phyloP scores from a whole-genome alignment of 768 basidiomycete genomes.

The Hemileccinum rubropunctum region DNA sequence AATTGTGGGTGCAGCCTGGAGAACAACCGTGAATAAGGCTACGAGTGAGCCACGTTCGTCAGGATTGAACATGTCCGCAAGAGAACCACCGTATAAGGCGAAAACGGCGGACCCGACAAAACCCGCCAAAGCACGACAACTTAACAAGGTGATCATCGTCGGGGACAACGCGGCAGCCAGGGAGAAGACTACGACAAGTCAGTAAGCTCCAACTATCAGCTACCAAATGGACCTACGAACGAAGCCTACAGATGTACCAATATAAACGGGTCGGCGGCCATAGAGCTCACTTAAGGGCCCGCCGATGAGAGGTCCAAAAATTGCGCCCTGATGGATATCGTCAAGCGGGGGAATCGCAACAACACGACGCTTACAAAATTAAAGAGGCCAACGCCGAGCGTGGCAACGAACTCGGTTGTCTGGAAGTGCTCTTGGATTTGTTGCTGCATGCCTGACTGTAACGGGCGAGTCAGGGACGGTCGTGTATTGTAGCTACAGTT shows the following conservation, averaged over 20 bases:
- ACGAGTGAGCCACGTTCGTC: constrained; percentile 24
- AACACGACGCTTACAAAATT: constrained; percentile 12
- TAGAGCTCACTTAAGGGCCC: constrained; percentile 24
- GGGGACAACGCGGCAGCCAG: constrained; percentile 19
- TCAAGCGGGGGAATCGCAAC: background rate
- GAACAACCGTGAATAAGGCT: constrained; percentile 23
- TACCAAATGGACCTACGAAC: constrained; percentile 5
- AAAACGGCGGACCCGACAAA: constrained; percentile 20
- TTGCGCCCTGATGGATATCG: constrained; percentile 10
- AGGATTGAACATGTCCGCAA: constrained; percentile 23
- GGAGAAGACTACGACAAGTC: constrained; percentile 17
- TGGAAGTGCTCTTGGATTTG: constrained; percentile 23
- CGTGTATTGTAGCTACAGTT: background rate
- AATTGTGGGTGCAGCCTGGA: constrained; percentile 26
- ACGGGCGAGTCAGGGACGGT: background rate
- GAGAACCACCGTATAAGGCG: constrained; percentile 24
- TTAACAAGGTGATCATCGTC: constrained; percentile 13
- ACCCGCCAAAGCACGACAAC: constrained; percentile 20
- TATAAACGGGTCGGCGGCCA: constrained; percentile 22
- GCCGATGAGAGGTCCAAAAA: constrained; percentile 22
- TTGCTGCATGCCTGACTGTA: constrained; percentile 22
- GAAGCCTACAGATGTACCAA: constrained; percentile 19
- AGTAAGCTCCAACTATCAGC: background rate
- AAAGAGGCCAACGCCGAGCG: constrained; percentile 21
- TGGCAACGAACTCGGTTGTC: constrained; percentile 12